A percentile compares a stretch with the other conserved stretches of the same genome.
Evolutionary conservation across 257 asterid genomes (phyloP).

Genomic region (Penstemon barbatus): DNA sequence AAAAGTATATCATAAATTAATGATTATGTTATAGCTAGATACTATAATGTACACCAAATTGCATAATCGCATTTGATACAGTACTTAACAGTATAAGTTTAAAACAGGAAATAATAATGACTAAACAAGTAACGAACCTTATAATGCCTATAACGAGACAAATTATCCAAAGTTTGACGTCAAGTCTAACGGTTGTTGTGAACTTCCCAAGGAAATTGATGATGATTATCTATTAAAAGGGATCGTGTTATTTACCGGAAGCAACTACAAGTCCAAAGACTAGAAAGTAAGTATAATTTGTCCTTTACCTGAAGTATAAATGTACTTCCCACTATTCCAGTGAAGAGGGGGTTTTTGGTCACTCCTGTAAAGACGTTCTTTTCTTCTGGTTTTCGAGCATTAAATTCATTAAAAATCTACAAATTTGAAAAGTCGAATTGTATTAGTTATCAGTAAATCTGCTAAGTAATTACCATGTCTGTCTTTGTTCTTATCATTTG

Average conservation of each 20-base stretch:
- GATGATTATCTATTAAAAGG: constrained; percentile 57
- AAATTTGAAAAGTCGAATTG: constrained; percentile 9
- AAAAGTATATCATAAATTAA: neutral
- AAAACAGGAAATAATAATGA: neutral
- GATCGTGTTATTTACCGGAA: constrained; percentile 25
- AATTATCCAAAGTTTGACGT: constrained; percentile 60
- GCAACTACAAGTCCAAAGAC: neutral
- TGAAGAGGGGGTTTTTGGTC: constrained; percentile 77
- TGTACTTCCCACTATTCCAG: constrained; percentile 78
- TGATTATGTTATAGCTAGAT: neutral
- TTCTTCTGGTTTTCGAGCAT: constrained; percentile 87
- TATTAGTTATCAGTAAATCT: constrained; percentile 5
- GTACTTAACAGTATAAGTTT: neutral
- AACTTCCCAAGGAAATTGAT: constrained; percentile 81
- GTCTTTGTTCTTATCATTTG: neutral
- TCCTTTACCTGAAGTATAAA: constrained; percentile 66
- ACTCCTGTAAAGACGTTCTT: constrained; percentile 75
- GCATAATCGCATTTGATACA: too few species aligned
- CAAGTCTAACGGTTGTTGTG: constrained; percentile 54
- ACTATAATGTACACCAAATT: neutral
- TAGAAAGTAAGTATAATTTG: neutral
- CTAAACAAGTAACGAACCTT: constrained; percentile 48
- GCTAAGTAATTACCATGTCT: neutral
- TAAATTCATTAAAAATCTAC: constrained; percentile 85
- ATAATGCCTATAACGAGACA: constrained; percentile 62